These are phyloP conservation scores for Rhizopogon vinicolor DNA, from an alignment of 768 basidiomycete genomes.

Conservation along the genomic window DNA sequence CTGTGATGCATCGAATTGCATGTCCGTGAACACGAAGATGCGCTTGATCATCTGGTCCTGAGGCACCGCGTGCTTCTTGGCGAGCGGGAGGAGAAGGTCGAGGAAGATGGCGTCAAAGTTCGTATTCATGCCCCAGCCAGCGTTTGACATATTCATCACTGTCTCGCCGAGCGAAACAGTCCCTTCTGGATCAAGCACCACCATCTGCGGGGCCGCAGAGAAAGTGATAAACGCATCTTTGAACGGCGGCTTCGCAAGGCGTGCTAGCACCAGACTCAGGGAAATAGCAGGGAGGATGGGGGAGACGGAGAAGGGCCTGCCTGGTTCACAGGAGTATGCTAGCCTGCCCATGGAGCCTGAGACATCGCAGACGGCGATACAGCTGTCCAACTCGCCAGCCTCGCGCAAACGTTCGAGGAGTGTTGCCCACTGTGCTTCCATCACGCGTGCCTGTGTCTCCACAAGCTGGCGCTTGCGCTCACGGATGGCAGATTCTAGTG, in stretches of 20 bases:
- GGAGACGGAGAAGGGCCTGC: constrained; percentile 8
- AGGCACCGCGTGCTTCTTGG: constrained; percentile 48
- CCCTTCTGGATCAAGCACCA: constrained; percentile 40
- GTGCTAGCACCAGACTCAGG: constrained; percentile 61
- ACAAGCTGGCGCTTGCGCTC: constrained; percentile 26
- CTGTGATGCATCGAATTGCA: constrained; percentile 58
- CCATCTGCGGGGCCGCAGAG: constrained; percentile 44
- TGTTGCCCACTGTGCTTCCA: constrained; percentile 65
- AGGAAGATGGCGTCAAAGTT: constrained; percentile 59
- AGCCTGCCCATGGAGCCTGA: constrained; percentile 65
- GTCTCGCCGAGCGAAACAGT: constrained; percentile 29
- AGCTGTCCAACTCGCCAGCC: constrained; percentile 52
- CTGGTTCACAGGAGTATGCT: neutral
- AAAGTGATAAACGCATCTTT: constrained; percentile 67
- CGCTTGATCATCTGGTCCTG: constrained; percentile 73
- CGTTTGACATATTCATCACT: constrained; percentile 29
- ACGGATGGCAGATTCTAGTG: constrained; percentile 9
- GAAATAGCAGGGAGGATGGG: constrained; percentile 63
- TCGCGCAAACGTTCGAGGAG: constrained; percentile 50
- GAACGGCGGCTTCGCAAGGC: constrained; percentile 62
- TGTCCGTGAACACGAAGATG: constrained; percentile 72
- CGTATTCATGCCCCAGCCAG: constrained; percentile 56
- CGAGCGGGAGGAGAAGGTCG: constrained; percentile 57
- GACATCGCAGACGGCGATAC: constrained; percentile 68
- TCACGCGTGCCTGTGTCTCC: constrained; percentile 36